Evolutionary conservation across 257 asterid genomes (phyloP), one percentile per base, ranked within the genome.

Genomic region (Paulownia fortunei): DNA sequence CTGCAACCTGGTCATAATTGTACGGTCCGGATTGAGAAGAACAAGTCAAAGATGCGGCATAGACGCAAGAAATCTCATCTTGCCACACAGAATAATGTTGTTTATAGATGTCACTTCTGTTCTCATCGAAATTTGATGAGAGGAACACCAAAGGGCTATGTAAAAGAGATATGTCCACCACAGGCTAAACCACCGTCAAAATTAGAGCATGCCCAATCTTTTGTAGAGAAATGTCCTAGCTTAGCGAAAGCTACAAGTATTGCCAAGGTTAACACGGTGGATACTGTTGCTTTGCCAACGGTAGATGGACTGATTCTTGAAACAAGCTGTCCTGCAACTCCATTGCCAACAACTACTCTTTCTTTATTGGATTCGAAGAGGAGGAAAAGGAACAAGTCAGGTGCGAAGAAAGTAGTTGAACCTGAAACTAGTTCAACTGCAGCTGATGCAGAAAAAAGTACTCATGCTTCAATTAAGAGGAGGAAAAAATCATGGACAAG

Each of bases 1-100:
- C 90, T 94, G 72, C 86, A 89, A 79, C 90, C 96, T 6, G 96
- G 97, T 65, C 65, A 74, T 44, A 94, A 91, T 9, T 90, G 93
- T 74, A 84, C 90, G 0, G 78, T 88, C 42, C 85, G 97, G 18
- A 84, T 92, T 21, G 89, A 85, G 84, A 89, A 83, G 80, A 84
- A 80, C 77, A 82, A 73, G 79, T 19, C 87, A 32, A 88, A 84
- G 76, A n/a, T n/a, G n/a, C 77, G 61, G 7, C 81, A 46, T 18
- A 83, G 78, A 34, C 64, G 69, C 77, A 92, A 86, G 80, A 89
- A 81, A 67, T 55, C 82, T 0, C 82, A 69, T 56, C 47, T 36
- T 13, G 23, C 70, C 61, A 59, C 80, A 0, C 87, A 92, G 76
- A 95, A 92, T 58, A 80, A 52, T n/a, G 89, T 88, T 76, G 88